phyloP scores from a whole-genome alignment of 371 early-diverging fungal genomes.

The Mucor saturninus region DNA sequence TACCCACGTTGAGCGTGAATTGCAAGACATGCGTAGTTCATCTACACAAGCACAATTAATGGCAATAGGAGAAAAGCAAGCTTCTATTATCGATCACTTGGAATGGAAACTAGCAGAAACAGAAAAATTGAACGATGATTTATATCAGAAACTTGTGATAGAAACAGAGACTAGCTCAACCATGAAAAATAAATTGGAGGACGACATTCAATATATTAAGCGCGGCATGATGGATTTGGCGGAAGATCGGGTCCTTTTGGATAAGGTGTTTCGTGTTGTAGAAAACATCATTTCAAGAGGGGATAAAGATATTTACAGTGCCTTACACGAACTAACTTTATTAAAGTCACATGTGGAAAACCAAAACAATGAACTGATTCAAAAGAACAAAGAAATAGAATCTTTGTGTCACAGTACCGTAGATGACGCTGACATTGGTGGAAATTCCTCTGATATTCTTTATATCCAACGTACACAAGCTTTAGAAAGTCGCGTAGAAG shows the following conservation, averaged over 20 bases:
- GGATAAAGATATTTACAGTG: background rate
- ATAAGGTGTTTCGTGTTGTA: background rate
- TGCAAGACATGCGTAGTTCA: conserved; percentile 1
- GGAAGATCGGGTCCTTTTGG: background rate
- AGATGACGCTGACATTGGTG: background rate
- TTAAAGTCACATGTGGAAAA: background rate
- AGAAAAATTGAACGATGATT: background rate
- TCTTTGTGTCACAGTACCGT: background rate
- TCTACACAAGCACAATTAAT: background rate
- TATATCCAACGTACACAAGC: conserved; percentile 4
- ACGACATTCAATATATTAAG: background rate
- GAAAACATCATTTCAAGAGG: background rate
- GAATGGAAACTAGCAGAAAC: conserved; percentile 1
- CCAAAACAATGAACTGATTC: background rate
- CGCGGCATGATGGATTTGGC: background rate
- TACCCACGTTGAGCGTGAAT: conserved; percentile 18
- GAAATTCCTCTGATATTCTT: background rate
- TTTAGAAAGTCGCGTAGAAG: conserved; percentile 14
- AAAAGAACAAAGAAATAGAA: background rate
- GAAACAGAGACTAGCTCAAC: background rate
- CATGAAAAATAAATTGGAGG: background rate
- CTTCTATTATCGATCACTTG: background rate
- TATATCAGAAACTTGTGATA: background rate
- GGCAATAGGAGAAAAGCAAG: background rate
- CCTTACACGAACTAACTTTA: background rate